Evolutionary conservation across 1,284 basidiomycete species (phyloP), one percentile per base, ranked within the genome.

Genomic region (Rhodofomes roseus): DNA sequence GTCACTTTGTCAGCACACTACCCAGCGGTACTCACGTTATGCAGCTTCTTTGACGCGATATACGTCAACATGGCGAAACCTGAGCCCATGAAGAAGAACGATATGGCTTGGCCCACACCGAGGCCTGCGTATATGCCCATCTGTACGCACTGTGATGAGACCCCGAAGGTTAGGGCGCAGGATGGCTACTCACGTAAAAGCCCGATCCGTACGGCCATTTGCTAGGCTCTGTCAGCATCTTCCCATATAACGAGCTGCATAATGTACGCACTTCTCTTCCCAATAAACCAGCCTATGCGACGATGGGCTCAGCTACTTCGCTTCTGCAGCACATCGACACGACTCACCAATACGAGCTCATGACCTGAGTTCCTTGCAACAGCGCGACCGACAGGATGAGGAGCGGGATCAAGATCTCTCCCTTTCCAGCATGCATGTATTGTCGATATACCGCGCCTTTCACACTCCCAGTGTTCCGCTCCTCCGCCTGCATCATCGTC

Each of bases 111-210:
- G 0, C 73, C 73, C 40, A 79, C 65, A 57, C 83, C 82, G 1
- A 90, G 76, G 4, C 69, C 77, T 18, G 84, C 86, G 65, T 89
- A 90, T 23, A 89, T 78, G 23, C 81, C 86, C 84, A 89, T 89
- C 85, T 89, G 50, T 25, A 58, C 57, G 16, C 36, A 18, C 31
- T n/a, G 8, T 65, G 11, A 66, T 55, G 43, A 27, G 4, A 23
- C 31, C 4, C 31, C 11, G 31, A 34, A 34, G 31, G 31, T 34
- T 11, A 11, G 31, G 31, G 31, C 31, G 11, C 31, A 34, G 31
- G 5, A 34, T n/a, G n/a, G n/a, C 5, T 11, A 68, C 82, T 52
- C 67, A 87, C 85, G 68, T 87, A 89, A 69, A 89, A 88, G 0
- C 81, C 82, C 65, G 79, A 70, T 4, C 83, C 66, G 58, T 75